Evolutionary conservation across 2,329 filamentous ascomycete genomes (phyloP).

Genomic region (Zelopaecilomyces penicillatus): DNA sequence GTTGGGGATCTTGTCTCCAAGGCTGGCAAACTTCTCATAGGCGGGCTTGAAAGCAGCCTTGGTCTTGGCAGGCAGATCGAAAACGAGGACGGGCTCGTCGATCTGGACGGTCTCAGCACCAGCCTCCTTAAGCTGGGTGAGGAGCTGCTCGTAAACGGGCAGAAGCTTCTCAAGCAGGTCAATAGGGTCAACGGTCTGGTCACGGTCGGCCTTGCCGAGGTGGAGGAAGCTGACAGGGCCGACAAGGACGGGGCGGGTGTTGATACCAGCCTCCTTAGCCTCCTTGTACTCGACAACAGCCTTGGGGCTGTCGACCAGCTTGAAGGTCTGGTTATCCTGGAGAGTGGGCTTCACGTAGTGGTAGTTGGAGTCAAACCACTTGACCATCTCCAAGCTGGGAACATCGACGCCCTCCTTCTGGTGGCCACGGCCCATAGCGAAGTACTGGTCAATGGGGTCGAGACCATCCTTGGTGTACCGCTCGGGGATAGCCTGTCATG

Average conservation of each 20-base stretch:
- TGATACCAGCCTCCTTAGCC: constrained; percentile 93
- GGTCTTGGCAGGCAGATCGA: constrained; percentile 80
- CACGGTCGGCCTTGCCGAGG: constrained; percentile 97
- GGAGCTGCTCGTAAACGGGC: constrained; percentile 88
- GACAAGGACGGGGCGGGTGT: constrained; percentile 86
- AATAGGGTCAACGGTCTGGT: constrained; percentile 86
- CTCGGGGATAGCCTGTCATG: constrained; percentile 69
- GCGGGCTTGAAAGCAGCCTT: constrained; percentile 97
- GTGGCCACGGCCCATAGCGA: constrained; percentile 98
- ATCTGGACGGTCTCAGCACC: constrained; percentile 97
- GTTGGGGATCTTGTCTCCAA: constrained; percentile 76
- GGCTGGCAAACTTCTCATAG: constrained; percentile 77
- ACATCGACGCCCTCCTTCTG: constrained; percentile 94
- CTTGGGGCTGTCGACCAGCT: constrained; percentile 80
- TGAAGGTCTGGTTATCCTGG: constrained; percentile 95
- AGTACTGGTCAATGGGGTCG: constrained; percentile 89
- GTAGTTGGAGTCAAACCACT: constrained; percentile 99
- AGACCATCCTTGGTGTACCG: constrained; percentile 89
- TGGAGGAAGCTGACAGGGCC: constrained; percentile 96
- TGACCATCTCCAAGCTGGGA: constrained; percentile 95
- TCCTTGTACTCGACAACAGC: constrained; percentile 89
- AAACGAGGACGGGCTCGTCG: constrained; percentile 94
- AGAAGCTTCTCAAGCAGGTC: constrained; percentile 87
- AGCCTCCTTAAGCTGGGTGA: constrained; percentile 87
- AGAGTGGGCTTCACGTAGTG: constrained; percentile 99